These are phyloP conservation scores for Dictyophora rubrovolvata DNA, from an alignment of 768 basidiomycete species.

Conservation along the genomic window DNA sequence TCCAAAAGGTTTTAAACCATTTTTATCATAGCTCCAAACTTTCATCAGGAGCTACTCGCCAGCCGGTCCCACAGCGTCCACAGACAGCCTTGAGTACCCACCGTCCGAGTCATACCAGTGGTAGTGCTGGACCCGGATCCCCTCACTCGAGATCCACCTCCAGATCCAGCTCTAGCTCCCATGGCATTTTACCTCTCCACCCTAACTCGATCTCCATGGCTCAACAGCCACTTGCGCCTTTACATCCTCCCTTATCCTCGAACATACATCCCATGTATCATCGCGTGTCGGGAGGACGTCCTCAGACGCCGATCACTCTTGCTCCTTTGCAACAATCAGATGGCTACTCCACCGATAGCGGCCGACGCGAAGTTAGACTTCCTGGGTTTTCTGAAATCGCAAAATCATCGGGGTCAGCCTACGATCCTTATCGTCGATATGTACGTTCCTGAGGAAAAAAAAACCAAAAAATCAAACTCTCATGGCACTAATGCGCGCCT, in stretches of 20 bases:
- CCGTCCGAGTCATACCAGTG: neutral
- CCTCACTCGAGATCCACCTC: neutral
- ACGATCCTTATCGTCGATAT: constrained; percentile 2
- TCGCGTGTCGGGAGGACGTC: neutral
- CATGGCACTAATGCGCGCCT: neutral
- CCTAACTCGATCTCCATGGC: neutral
- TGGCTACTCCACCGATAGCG: constrained; percentile 5
- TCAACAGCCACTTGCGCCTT: neutral
- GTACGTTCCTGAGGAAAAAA: no score
- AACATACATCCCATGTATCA: neutral
- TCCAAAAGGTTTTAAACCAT: neutral
- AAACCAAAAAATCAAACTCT: no score
- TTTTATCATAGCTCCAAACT: neutral
- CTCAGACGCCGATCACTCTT: neutral
- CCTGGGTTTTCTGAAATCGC: constrained; percentile 8
- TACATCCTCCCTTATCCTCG: constrained; percentile 1
- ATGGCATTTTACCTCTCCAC: neutral
- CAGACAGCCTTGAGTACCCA: constrained; percentile 1
- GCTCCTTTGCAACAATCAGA: constrained; percentile 3
- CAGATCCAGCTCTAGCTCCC: neutral
- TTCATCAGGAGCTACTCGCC: neutral
- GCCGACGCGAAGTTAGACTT: neutral
- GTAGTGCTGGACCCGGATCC: neutral
- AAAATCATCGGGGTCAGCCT: neutral
- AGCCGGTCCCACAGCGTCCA: neutral